Base-by-base conservation (phyloP, 176 grass and related monocot species). In the Cenchrus fungigraminus region DNA sequence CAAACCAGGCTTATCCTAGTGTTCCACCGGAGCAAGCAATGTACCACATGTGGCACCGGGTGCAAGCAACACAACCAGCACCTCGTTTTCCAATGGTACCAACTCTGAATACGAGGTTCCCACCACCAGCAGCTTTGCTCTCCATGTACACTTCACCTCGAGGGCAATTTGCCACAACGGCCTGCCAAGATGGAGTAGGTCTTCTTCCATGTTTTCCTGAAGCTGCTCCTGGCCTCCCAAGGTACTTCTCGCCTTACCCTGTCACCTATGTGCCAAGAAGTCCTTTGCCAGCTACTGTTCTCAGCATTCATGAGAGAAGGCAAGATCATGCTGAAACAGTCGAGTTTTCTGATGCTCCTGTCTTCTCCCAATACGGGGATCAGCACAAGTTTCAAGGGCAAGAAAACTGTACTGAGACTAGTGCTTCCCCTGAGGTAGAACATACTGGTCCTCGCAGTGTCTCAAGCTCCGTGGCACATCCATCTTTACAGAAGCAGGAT, bases 31-130 rank as follows among this genome's bases (percentile, higher is more conserved):
- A 92, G 81, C 65, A 79, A 84, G 90, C 79, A 82, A 84, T 88
- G 79, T 86, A 92, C 90, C 87, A 88, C 68, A 83, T 90, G 75
- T 92, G 88, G 93, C 88, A 92, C 49, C 88, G 88, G 32, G 25
- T 85, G 60, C 90, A 90, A 73, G 52, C 77, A 83, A 76, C 79
- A 82, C 87, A 86, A 49, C 65, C 77, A 49, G 82, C 73, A 0
- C 51, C 90, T 57, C 82, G 62, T 50, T 79, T 86, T 81, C 54
- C 77, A 4, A 47, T 78, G 82, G 28, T 76, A 50, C 87, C 78
- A 78, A 2, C 51, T 53, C 76, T 82, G 66, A 89, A 80, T 87
- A 60, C 79, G 68, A 92, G 79, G 67, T 88, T 88, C 78, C 29
- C 78, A 19, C 85, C 79, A n/a, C 58, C 88, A 78, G 20, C 85